Base-by-base conservation (phyloP, 2,329 filamentous ascomycete genomes). In the Furcasterigmium sp. region DNA sequence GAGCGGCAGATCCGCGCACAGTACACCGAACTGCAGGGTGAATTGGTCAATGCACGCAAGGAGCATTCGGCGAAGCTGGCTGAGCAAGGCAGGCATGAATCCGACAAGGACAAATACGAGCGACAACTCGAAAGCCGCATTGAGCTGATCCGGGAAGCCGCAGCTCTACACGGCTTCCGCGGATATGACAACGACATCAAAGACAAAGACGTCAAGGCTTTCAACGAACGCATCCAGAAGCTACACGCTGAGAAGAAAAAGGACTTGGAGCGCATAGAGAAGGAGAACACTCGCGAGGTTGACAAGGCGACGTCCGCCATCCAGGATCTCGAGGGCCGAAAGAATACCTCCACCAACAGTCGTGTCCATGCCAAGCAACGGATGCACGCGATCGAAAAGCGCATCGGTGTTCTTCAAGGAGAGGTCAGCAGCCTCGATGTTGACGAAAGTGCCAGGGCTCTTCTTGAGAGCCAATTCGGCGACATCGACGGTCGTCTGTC, bases 41-140 rank as follows among this genome's bases (percentile, higher is more conserved):
- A 72, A 8, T 59, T 80, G 11, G 57, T 60, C 2, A 49, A 62
- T 4, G 64, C 68, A 8, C 73, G 76, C 26, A 67, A 59, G 29
- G 61, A 70, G 5, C 60, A 78, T 34, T 74, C 75, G 1, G 52
- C 58, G 18, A 81, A 81, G 53, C 68, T 78, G 29, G 68, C 77
- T 1, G 84, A 90, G 53, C 75, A 81, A 53, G 91, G 91, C 35
- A 87, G 84, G 52, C 82, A 85, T 53, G 80, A 93, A 61, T 91
- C 91, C 3, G 85, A 95, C 58, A 90, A 91, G 65, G 84, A 87
- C 48, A 87, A 85, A 54, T 88, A 93, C 58, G 88, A 96, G 58
- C 80, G 85, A 4, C 87, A 96, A 51, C 60, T 95, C 4, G 72
- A 80, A 52, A 71, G 78, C 36, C 85, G 91, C 30, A 75, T 84